Percentiles rank a stretch among this genome's conserved stretches.
phyloP scores from a whole-genome alignment of 2,329 filamentous ascomycete species.

The Penicillium sp. region DNA sequence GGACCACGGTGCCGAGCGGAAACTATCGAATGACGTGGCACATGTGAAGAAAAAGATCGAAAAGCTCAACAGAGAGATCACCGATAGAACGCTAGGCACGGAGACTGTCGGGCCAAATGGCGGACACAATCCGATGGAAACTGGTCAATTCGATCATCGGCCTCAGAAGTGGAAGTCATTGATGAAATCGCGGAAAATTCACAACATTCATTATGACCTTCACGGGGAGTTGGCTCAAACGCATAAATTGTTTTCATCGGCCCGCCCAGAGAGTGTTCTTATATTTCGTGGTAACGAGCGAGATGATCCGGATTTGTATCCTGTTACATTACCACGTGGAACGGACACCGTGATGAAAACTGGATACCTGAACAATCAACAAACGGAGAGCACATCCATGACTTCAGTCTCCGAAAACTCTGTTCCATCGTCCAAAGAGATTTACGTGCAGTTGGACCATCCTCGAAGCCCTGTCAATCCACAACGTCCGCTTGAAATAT shows the following conservation, averaged over 20 bases:
- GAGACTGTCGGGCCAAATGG: no score
- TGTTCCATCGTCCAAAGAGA: constrained; percentile 26
- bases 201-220: constrained; percentile 36
- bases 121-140: no score
- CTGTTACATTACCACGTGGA: constrained; percentile 31
- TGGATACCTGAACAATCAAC: constrained; percentile 25
- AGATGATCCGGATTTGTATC: constrained; percentile 41
- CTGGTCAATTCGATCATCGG: neutral
- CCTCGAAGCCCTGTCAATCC: constrained; percentile 9
- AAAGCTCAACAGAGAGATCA: constrained; percentile 90
- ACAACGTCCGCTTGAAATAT: neutral
- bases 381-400: constrained; percentile 31
- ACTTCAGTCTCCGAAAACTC: constrained; percentile 16
- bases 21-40: constrained; percentile 85
- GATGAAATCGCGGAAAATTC: constrained; percentile 36
- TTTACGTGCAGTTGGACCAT: neutral
- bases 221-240: constrained; percentile 35
- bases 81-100: no score
- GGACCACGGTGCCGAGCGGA: constrained; percentile 89
- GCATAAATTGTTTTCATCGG: constrained; percentile 40
- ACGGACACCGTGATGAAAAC: constrained; percentile 12
- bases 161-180: constrained; percentile 51
- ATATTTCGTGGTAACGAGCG: constrained; percentile 36
- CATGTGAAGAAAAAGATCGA: constrained; percentile 93
- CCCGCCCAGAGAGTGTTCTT: constrained; percentile 35